phyloP scores from a whole-genome alignment of 129 eudicot genomes.

The Artemisia annua region DNA sequence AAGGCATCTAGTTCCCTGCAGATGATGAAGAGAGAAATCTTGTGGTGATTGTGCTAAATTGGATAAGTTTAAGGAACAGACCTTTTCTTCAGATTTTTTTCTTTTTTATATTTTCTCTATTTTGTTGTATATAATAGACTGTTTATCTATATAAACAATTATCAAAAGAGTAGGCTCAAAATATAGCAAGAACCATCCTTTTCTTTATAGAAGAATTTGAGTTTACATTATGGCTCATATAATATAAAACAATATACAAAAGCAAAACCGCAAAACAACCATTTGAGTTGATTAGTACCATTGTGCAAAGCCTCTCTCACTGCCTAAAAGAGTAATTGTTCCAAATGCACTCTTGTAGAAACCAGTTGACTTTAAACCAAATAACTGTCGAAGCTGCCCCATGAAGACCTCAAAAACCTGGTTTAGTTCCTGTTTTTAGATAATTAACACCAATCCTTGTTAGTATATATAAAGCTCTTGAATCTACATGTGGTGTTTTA shows the following conservation, averaged over 20 bases:
- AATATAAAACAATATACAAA: slow-evolving; percentile 18
- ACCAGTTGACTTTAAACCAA: slow-evolving; percentile 78
- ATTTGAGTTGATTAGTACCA: slow-evolving; percentile 46
- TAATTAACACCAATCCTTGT: slow-evolving; percentile 33
- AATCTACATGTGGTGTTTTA: not conserved
- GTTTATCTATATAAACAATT: too few species aligned
- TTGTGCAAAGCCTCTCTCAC: slow-evolving; percentile 85
- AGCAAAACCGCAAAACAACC: slow-evolving; percentile 18
- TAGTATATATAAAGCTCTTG: not conserved
- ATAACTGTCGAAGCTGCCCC: slow-evolving; percentile 90
- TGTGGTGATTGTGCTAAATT: not conserved
- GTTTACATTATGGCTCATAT: not conserved
- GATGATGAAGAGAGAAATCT: slow-evolving; percentile 17
- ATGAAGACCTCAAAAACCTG: slow-evolving; percentile 77
- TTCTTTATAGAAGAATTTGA: not conserved
- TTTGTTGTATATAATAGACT: too few species aligned
- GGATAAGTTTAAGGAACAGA: not conserved
- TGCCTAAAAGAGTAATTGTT: slow-evolving; percentile 54
- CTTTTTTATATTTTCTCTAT: too few species aligned
- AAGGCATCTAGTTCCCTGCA: slow-evolving; percentile 92
- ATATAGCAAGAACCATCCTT: not conserved
- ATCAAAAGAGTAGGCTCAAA: too few species aligned
- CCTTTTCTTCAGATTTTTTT: too few species aligned
- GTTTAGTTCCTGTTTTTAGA: slow-evolving; percentile 59
- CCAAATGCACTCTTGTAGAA: slow-evolving; percentile 61